These are phyloP conservation scores for Penicillium argentinense DNA, from an alignment of 495 filamentous ascomycete genomes.

Conservation along the genomic window DNA sequence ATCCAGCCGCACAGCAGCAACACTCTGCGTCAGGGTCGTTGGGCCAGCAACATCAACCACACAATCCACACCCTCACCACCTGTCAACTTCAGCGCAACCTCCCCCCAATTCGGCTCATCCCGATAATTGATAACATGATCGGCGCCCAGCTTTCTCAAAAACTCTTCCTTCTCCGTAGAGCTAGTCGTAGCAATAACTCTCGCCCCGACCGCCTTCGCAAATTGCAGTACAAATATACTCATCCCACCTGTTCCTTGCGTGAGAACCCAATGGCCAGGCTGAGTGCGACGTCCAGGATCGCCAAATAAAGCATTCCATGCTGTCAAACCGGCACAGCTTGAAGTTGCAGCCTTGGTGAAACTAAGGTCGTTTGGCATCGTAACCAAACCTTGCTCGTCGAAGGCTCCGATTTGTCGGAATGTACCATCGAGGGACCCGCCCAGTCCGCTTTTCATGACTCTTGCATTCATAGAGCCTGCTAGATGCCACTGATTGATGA, in stretches of 20 bases:
- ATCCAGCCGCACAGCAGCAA: conserved; percentile 36
- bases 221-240: conserved; percentile 54
- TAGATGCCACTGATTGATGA: conserved; percentile 64
- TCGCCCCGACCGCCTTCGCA: conserved; percentile 35
- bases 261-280: conserved; percentile 58
- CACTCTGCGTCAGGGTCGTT: conserved; percentile 34
- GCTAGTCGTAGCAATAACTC: conserved; percentile 42
- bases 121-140: conserved; percentile 58
- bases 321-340: conserved; percentile 40
- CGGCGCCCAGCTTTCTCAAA: conserved; percentile 36
- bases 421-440: conserved; percentile 60
- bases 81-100: conserved; percentile 53
- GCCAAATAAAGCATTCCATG: conserved; percentile 40
- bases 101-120: conserved; percentile 60
- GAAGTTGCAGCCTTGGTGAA: conserved; percentile 56
- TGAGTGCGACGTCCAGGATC: conserved; percentile 40
- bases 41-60: conserved; percentile 56
- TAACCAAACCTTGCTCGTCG: conserved; percentile 51
- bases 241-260: conserved; percentile 68
- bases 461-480: conserved; percentile 41
- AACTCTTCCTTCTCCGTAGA: conserved; percentile 29
- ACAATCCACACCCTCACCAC: conserved; percentile 55
- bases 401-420: conserved; percentile 59
- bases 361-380: conserved; percentile 51
- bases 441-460: conserved; percentile 47